A percentile compares a stretch with the other conserved stretches of the same genome.
Evolutionary conservation across 805 yeast species (phyloP).

Genomic region (Yamadazyma ubonensis): DNA sequence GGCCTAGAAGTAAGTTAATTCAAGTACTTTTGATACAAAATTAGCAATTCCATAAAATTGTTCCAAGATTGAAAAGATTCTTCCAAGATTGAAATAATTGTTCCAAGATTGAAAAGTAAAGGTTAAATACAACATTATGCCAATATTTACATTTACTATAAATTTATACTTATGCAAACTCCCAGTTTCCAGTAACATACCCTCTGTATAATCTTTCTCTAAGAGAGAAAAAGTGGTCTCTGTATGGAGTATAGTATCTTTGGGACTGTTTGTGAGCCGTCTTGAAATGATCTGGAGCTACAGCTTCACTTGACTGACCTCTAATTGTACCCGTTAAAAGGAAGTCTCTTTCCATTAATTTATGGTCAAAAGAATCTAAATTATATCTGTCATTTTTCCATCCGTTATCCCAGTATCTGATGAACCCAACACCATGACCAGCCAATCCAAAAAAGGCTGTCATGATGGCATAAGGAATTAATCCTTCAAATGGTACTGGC

Average conservation of each 20-base stretch:
- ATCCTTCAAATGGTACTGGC: conserved; percentile 51
- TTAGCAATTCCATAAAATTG: too few species aligned
- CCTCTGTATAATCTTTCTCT: conserved; percentile 50
- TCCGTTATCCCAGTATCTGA: conserved; percentile 50
- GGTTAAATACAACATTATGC: background rate
- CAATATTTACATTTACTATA: background rate
- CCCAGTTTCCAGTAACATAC: conserved; percentile 46
- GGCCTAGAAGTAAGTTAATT: too few species aligned
- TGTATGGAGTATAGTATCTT: conserved; percentile 47
- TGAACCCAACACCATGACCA: conserved; percentile 44
- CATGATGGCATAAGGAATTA: conserved; percentile 47
- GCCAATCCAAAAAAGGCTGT: conserved; percentile 45
- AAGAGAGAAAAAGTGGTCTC: conserved; percentile 45
- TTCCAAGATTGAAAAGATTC: too few species aligned
- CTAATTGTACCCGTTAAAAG: conserved; percentile 73
- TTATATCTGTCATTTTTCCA: conserved; percentile 47
- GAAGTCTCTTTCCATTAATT: conserved; percentile 67
- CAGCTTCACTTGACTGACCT: conserved; percentile 63
- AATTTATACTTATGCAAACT: conserved; percentile 22
- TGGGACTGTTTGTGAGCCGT: conserved; percentile 38
- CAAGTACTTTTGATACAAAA: too few species aligned
- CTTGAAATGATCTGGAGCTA: conserved; percentile 77
- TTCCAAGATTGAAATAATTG: too few species aligned
- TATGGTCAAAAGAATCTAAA: conserved; percentile 44
- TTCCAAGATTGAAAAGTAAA: too few species aligned